Percentiles rank a stretch among this genome's conserved stretches.
phyloP scores from a whole-genome alignment of 352 stramenopile species.

The Peronospora farinosa region DNA sequence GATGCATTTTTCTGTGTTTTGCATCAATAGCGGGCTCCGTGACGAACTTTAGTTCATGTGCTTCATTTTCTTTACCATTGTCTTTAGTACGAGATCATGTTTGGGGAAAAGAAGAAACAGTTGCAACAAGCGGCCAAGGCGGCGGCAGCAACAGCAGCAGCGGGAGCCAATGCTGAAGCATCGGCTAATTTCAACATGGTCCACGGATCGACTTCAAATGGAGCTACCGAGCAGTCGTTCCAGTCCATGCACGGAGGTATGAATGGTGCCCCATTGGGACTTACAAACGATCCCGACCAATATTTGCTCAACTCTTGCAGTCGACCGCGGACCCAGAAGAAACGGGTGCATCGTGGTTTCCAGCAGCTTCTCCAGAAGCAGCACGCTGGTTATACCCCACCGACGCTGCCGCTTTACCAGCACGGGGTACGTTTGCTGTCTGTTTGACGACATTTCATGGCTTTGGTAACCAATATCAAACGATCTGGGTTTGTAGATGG shows the following conservation, averaged over 20 bases:
- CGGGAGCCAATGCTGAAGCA: conserved; percentile 27
- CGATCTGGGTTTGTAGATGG: conserved; percentile 33
- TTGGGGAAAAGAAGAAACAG: conserved; percentile 76
- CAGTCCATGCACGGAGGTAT: conserved; percentile 30
- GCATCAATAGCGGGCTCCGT: neutral
- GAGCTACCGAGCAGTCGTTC: conserved; percentile 27
- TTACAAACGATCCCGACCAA: conserved; percentile 65
- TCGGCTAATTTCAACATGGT: conserved; percentile 30
- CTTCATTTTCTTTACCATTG: neutral
- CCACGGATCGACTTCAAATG: conserved; percentile 18
- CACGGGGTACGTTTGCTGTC: conserved; percentile 39
- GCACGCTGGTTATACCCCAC: conserved; percentile 57
- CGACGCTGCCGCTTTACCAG: conserved; percentile 62
- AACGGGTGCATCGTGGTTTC: conserved; percentile 66
- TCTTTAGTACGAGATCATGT: conserved; percentile 72
- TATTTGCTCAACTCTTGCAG: conserved; percentile 44
- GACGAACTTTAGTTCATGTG: conserved; percentile 1
- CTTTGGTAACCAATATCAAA: neutral
- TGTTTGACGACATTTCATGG: neutral
- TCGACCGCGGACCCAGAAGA: conserved; percentile 43
- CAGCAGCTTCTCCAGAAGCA: conserved; percentile 78
- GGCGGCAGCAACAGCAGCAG: conserved; percentile 28
- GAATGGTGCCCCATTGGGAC: conserved; percentile 35
- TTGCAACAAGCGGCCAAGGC: conserved; percentile 41
- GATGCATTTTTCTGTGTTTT: neutral